Conservation (phyloP, 352 stramenopile genomes). For the Globisporangium spiculum region DNA sequence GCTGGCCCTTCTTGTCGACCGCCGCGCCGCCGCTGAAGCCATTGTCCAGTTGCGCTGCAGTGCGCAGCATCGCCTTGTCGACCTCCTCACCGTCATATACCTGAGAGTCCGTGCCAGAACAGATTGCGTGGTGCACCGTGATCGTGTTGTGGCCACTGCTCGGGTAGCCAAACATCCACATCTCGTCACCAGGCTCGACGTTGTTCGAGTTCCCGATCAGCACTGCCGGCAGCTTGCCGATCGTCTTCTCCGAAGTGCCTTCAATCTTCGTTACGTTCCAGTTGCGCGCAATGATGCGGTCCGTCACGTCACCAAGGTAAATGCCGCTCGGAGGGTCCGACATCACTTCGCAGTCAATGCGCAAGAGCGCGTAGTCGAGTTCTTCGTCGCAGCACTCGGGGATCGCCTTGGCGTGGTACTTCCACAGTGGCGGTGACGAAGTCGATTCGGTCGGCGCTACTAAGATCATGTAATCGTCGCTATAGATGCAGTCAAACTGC, state of each 20-base stretch:
- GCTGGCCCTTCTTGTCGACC: conserved; percentile 81
- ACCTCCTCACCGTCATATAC: conserved; percentile 83
- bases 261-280: conserved; percentile 82
- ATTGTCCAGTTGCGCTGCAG: conserved; percentile 81
- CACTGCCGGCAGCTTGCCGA: conserved; percentile 73
- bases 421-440: conserved; percentile 74
- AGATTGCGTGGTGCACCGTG: conserved; percentile 88
- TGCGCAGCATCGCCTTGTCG: conserved; percentile 84
- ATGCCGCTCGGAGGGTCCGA: conserved; percentile 83
- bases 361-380: conserved; percentile 77
- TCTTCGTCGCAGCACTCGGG: conserved; percentile 84
- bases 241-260: conserved; percentile 64
- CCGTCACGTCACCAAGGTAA: conserved; percentile 86
- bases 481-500: conserved; percentile 87
- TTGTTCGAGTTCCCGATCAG: conserved; percentile 88
- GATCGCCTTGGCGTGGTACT: conserved; percentile 79
- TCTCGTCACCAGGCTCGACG: conserved; percentile 83
- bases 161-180: conserved; percentile 91
- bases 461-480: conserved; percentile 86
- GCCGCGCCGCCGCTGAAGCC: conserved; percentile 82
- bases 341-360: conserved; percentile 82
- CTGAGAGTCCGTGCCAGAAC: conserved; percentile 84
- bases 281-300: conserved; percentile 82
- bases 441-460: conserved; percentile 82
- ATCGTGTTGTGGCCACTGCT: conserved; percentile 89